phyloP scores from a whole-genome alignment of 495 filamentous ascomycete species.

The Annulohypoxylon stygium region DNA sequence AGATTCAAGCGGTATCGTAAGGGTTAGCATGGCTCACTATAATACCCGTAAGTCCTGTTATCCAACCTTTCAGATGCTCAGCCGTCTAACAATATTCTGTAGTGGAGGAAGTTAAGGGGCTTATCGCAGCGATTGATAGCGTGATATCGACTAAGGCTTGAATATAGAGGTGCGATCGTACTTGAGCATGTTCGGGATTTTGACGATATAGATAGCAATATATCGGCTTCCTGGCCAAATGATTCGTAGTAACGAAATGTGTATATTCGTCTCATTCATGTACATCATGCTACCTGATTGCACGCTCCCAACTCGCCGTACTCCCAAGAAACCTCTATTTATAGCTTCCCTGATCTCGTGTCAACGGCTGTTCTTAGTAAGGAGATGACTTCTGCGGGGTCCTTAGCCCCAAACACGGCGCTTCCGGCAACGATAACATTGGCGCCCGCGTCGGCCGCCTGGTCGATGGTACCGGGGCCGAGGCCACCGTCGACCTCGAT shows the following conservation, averaged over 20 bases:
- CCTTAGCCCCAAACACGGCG: slow-evolving; percentile 92
- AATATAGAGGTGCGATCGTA: not conserved
- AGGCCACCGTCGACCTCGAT: slow-evolving; percentile 98
- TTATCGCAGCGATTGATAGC: slow-evolving; percentile 63
- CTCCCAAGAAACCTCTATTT: not conserved
- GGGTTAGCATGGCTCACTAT: slow-evolving; percentile 80
- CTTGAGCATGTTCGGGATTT: not conserved
- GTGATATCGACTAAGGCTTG: slow-evolving; percentile 49
- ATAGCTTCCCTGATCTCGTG: slow-evolving; percentile 59
- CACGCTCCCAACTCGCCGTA: not conserved
- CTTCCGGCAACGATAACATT: slow-evolving; percentile 99
- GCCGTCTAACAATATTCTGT: slow-evolving; percentile 23
- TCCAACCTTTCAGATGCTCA: not conserved
- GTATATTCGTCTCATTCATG: not conserved
- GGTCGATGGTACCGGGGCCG: slow-evolving; percentile 88
- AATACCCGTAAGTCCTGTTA: slow-evolving; percentile 70
- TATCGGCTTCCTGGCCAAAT: not conserved
- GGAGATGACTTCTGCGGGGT: slow-evolving; percentile 85
- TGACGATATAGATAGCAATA: not conserved
- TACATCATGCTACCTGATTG: too few species aligned
- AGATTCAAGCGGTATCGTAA: slow-evolving; percentile 71
- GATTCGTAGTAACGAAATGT: not conserved
- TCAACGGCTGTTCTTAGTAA: slow-evolving; percentile 85
- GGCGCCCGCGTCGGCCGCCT: slow-evolving; percentile 93
- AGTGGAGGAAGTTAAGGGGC: slow-evolving; percentile 69